Evolutionary conservation across 345 rosid species (phyloP).

Genomic region (Carallia brachiata): DNA sequence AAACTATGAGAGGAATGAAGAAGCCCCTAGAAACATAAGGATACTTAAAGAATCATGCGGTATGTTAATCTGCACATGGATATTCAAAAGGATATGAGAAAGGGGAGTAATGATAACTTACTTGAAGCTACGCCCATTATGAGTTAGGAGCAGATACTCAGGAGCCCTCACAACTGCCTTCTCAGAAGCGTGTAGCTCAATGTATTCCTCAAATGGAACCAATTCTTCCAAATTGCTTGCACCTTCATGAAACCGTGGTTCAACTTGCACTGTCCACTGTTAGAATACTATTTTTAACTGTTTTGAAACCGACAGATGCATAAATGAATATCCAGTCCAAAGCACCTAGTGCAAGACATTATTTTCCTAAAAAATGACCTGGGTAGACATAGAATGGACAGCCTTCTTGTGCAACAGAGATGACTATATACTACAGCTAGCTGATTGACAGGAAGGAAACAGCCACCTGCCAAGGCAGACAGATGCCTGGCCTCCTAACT

Average conservation of each 20-base stretch:
- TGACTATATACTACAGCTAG: too few species aligned
- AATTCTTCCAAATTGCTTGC: constrained; percentile 85
- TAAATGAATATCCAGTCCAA: too few species aligned
- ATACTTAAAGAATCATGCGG: neutral
- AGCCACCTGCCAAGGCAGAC: too few species aligned
- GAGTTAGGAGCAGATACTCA: constrained; percentile 81
- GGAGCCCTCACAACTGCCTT: constrained; percentile 73
- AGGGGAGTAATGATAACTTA: constrained; percentile 43
- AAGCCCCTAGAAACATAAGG: too few species aligned
- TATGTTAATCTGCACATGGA: neutral
- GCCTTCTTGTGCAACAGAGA: too few species aligned
- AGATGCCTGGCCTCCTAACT: too few species aligned
- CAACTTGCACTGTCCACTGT: constrained; percentile 93
- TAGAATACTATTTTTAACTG: constrained; percentile 24
- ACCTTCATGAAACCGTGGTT: constrained; percentile 93
- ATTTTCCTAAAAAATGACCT: too few species aligned
- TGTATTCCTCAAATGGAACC: constrained; percentile 91
- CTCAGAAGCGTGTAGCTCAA: constrained; percentile 72
- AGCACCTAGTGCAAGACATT: too few species aligned
- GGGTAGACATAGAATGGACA: too few species aligned
- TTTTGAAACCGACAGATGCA: neutral
- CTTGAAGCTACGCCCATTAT: constrained; percentile 95
- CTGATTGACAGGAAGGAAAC: too few species aligned
- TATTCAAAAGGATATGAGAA: constrained; percentile 1
- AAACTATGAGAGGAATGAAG: too few species aligned